Conservation (phyloP, 129 eudicot species). For the Lactuca saligna region DNA sequence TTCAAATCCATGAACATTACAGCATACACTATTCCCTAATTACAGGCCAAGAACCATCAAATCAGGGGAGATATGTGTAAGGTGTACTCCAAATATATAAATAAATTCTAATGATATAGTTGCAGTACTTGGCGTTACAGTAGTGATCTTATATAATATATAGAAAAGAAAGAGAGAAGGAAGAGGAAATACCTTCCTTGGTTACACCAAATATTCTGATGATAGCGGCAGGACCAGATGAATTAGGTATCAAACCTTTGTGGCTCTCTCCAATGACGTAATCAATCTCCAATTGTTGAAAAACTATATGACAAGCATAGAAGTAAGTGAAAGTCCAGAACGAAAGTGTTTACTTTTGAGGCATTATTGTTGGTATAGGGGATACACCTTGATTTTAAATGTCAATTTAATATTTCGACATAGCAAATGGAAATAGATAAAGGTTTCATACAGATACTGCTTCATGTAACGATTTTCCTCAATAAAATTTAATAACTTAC, state of each 20-base stretch:
- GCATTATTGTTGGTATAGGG: background rate
- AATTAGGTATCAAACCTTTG: conserved; percentile 62
- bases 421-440: background rate
- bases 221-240: conserved; percentile 76
- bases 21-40: conserved; percentile 89
- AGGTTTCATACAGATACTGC: background rate
- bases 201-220: conserved; percentile 91
- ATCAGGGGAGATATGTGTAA: background rate
- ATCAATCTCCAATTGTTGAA: conserved; percentile 97
- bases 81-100: conserved; percentile 5
- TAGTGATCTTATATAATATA: background rate
- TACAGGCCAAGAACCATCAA: conserved; percentile 22
- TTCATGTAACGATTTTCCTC: background rate
- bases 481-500: background rate
- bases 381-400: background rate
- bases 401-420: background rate
- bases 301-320: conserved; percentile 44
- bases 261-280: conserved; percentile 74
- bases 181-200: conserved; percentile 57
- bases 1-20: conserved; percentile 96
- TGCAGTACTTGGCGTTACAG: background rate
- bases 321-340: background rate
- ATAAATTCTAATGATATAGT: background rate
- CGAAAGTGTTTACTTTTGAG: background rate
- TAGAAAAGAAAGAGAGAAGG: background rate